Evolutionary conservation across 306 rosid species (phyloP), one percentile per base, ranked within the genome.

Genomic region (Senna siamea): DNA sequence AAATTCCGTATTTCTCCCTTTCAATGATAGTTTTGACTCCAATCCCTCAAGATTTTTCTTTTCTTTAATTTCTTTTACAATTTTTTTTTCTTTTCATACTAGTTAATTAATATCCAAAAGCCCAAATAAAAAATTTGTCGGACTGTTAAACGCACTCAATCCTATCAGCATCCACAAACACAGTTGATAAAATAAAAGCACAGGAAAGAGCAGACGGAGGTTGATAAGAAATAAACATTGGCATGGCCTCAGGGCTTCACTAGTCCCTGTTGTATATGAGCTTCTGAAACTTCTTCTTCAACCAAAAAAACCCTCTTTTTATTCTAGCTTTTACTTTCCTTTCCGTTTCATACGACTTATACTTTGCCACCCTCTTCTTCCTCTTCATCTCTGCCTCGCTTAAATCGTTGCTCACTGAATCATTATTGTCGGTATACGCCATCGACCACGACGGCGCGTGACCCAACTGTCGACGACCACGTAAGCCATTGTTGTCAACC

Each of bases 271-370:
- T 15, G 64, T 58, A 20, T 3, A 35, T 2, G 5, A 58, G 37
- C 32, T 18, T 40, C 30, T 9, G 22, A 22, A 50, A 79, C 61
- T 77, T 85, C 70, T 67, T 51, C 68, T 74, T 82, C 51, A 85
- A 62, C 85, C 89, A 85, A 34, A 52, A 76, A 65, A 79, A 23
- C 46, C 87, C 85, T 12, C n/a, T 77, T 44, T 73, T 76, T 9
- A 82, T 15, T 5, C 72, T 55, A 2, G 65, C 2, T 19, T 76
- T 85, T 15, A 81, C 12, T 53, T 82, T 76, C 70, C 78, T 35
- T 55, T 79, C 71, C 7, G 75, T 66, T 0, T 26, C 59, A 46
- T 57, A 85, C 0, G 85, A 43, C 58, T 77, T 82, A 77, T 85
- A 85, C 66, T 82, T 82, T 0, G 79, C 81, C 19, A 85, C 37